Evolutionary conservation across 805 yeast species (phyloP), one percentile per base, ranked within the genome.

Genomic region (Kodamaea kaohsiungensis): DNA sequence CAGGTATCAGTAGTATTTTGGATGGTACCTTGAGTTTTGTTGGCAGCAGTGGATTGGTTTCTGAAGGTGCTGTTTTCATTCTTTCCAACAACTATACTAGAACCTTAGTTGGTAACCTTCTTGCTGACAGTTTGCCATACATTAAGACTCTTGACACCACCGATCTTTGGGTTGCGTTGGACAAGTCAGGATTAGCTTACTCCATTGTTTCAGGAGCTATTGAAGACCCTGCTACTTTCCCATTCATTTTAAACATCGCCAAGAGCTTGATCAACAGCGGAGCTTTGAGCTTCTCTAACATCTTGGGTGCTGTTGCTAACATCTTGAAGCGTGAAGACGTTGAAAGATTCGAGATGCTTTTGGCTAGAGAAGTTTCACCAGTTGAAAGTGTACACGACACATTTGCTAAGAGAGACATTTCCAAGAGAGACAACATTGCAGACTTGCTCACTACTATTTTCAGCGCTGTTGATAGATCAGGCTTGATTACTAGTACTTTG

Each of bases 391-490:
- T 19, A 13, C 17, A 15, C 45, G 40, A 48, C 5, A 12, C 46
- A 10, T 48, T 48, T 30, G 51, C 38, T 9, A 46, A 22, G 25
- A 22, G 39, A 38, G 33, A 27, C 8, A 30, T 27, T 13, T 42
- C 16, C 22, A 68, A 61, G 52, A 65, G 73, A 59, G 71, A 65
- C 57, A 70, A 70, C 49, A 56, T 69, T 46, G 67, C 63, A 48
- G 71, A 68, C 43, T 66, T 70, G 54, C 58, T 67, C 30, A 59
- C 64, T 17, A 70, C 73, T 7, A 57, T 70, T n/a, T 61, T 70
- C 39, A 43, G 59, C 1, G 58, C 72, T 2, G 63, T 68, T 51
- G 67, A 60, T 33, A 57, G 63, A 55, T 67, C 72, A 7, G 69
- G 68, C 7, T 58, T 70, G 40, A 49, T 70, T 40, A 61, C 58